phyloP scores from a whole-genome alignment of 139 green algal genomes.

The Tetradesmus lagerheimii region DNA sequence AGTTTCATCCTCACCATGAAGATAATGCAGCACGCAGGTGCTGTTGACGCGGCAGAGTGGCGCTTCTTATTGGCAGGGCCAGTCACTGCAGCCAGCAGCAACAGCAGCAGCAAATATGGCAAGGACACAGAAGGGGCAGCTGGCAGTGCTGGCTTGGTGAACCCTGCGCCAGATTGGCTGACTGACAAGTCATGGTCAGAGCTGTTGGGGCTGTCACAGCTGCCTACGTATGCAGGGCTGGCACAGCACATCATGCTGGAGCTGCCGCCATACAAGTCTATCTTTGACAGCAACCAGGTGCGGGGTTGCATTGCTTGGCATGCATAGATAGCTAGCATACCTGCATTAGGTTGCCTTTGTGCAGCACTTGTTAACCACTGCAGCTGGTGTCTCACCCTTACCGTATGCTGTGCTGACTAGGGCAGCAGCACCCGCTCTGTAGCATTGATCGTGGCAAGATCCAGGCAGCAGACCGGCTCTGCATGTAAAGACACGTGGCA shows the following conservation, averaged over 20 bases:
- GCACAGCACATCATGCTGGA: slow-evolving; percentile 62
- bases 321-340: too few relatives aligned
- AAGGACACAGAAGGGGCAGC: background rate
- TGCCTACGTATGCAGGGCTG: slow-evolving; percentile 73
- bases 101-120: background rate
- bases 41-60: slow-evolving; percentile 77
- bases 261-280: slow-evolving; percentile 68
- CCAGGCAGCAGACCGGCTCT: too few relatives aligned
- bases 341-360: too few relatives aligned
- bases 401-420: too few relatives aligned
- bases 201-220: slow-evolving; percentile 73
- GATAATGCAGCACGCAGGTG: slow-evolving; percentile 62
- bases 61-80: slow-evolving; percentile 68
- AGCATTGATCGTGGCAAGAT: too few relatives aligned
- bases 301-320: background rate
- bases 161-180: slow-evolving; percentile 80
- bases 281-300: slow-evolving; percentile 85
- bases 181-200: slow-evolving; percentile 87
- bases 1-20: slow-evolving; percentile 79
- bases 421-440: too few relatives aligned
- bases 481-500: too few relatives aligned
- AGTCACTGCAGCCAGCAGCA: slow-evolving; percentile 19
- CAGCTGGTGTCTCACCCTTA: too few relatives aligned
- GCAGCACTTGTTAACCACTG: too few relatives aligned
- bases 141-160: slow-evolving; percentile 49